Evolutionary conservation across 179 eudicot genomes (phyloP).

Genomic region (Camellia oleifera): DNA sequence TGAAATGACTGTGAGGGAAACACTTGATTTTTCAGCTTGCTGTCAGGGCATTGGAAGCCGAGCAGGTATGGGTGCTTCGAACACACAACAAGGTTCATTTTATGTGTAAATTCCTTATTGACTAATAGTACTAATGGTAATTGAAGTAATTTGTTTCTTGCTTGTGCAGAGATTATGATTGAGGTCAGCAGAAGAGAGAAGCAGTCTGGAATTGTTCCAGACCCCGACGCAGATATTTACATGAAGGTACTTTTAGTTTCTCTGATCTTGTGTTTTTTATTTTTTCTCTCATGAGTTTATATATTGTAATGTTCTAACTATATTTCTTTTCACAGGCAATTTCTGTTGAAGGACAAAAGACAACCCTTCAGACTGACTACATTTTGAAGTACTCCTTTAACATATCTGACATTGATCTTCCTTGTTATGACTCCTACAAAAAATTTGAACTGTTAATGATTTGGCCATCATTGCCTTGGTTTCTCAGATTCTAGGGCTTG

Average conservation of each 20-base stretch:
- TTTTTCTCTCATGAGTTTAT: neutral
- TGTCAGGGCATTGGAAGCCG: too few species aligned
- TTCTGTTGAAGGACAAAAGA: slow-evolving; percentile 68
- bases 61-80: too few species aligned
- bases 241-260: too few species aligned
- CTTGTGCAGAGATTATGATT: too few species aligned
- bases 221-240: too few species aligned
- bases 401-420: neutral
- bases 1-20: slow-evolving; percentile 77
- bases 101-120: too few species aligned
- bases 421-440: neutral
- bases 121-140: neutral
- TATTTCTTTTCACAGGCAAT: slow-evolving; percentile 47
- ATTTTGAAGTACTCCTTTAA: slow-evolving; percentile 51
- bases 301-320: neutral
- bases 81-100: too few species aligned
- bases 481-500: slow-evolving; percentile 79
- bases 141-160: too few species aligned
- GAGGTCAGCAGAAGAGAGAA: too few species aligned
- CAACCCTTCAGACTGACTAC: slow-evolving; percentile 78
- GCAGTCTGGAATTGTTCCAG: too few species aligned
- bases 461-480: slow-evolving; percentile 8
- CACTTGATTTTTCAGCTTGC: neutral
- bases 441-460: neutral
- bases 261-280: too few species aligned